These are phyloP conservation scores for Nicotiana benthamiana DNA, from an alignment of 257 asterid species.

Conservation along the genomic window DNA sequence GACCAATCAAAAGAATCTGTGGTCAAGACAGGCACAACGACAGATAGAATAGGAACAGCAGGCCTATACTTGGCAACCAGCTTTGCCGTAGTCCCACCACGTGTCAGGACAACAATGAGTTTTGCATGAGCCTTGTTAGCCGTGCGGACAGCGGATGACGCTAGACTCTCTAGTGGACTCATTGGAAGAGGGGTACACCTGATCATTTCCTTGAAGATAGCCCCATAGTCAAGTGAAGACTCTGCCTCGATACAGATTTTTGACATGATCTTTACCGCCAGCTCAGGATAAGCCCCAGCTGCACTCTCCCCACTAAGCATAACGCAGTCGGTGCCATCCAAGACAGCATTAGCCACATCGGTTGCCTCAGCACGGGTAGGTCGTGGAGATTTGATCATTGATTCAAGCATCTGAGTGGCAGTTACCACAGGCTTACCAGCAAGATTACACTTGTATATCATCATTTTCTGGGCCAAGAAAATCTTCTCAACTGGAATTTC, in stretches of 20 bases:
- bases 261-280: slow-evolving; percentile 72
- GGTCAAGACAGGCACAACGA: slow-evolving; percentile 65
- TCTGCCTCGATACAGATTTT: slow-evolving; percentile 79
- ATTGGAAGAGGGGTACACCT: slow-evolving; percentile 70
- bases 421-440: slow-evolving; percentile 86
- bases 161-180: slow-evolving; percentile 84
- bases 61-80: slow-evolving; percentile 81
- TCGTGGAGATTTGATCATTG: slow-evolving; percentile 89
- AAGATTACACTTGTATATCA: slow-evolving; percentile 84
- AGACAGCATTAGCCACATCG: slow-evolving; percentile 82
- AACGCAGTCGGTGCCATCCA: slow-evolving; percentile 86
- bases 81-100: slow-evolving; percentile 85
- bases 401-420: slow-evolving; percentile 92
- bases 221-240: slow-evolving; percentile 64
- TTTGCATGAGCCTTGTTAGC: slow-evolving; percentile 64
- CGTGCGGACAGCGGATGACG: slow-evolving; percentile 72
- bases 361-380: slow-evolving; percentile 97
- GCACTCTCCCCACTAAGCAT: slow-evolving; percentile 93
- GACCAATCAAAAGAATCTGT: slow-evolving; percentile 73
- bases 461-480: slow-evolving; percentile 86
- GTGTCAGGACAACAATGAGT: slow-evolving; percentile 76
- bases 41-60: slow-evolving; percentile 71
- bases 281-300: slow-evolving; percentile 81
- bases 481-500: slow-evolving; percentile 88
- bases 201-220: slow-evolving; percentile 65